A percentile compares a stretch with the other conserved stretches of the same genome.
Conservation (phyloP, 306 rosid species). For the Parietaria judaica region DNA sequence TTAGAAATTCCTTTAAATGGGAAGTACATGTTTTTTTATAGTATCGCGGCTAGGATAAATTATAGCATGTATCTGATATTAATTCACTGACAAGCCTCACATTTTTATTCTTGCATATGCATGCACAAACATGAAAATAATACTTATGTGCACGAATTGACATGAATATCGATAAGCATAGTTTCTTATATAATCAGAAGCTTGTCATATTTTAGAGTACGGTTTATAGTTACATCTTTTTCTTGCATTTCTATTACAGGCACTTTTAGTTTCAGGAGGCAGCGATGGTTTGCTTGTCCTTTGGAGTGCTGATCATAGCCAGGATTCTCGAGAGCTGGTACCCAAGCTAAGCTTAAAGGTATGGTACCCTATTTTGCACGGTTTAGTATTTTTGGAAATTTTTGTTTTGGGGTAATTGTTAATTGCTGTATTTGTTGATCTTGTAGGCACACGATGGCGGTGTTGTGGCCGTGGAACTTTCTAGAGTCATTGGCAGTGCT, state of each 20-base stretch:
- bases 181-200: not conserved
- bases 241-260: conserved; percentile 44
- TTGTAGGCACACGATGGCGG: conserved; percentile 97
- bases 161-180: no score
- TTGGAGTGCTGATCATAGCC: conserved; percentile 97
- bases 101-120: not conserved
- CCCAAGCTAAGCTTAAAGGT: conserved; percentile 96
- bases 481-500: conserved; percentile 91
- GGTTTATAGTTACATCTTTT: conserved; percentile 4
- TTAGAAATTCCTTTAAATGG: not conserved
- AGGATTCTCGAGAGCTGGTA: conserved; percentile 94
- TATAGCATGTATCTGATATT: not conserved
- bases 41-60: not conserved
- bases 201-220: not conserved
- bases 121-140: not conserved
- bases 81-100: not conserved
- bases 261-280: conserved; percentile 91
- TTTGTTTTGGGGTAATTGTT: not conserved
- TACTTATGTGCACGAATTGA: not conserved
- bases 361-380: conserved; percentile 13
- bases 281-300: conserved; percentile 90
- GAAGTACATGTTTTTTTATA: not conserved
- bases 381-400: conserved; percentile 10
- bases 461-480: conserved; percentile 94
- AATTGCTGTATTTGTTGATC: not conserved